These are phyloP conservation scores for Leptodontidium sp. DNA, from an alignment of 2,329 filamentous ascomycete species.

Conservation along the genomic window DNA sequence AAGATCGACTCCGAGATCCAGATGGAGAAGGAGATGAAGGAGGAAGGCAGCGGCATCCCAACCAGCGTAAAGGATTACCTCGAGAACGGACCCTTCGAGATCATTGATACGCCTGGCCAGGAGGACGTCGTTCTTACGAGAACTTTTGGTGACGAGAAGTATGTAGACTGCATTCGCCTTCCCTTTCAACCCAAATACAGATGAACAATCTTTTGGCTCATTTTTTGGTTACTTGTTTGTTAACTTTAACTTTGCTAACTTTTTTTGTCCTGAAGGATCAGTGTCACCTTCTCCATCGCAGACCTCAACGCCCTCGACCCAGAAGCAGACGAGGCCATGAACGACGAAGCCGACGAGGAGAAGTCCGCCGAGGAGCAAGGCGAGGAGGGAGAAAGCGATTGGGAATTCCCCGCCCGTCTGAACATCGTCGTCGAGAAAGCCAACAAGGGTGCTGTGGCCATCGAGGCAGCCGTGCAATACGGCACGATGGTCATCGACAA, in stretches of 20 bases:
- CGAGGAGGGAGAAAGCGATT: conserved; percentile 61
- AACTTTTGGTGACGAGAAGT: conserved; percentile 89
- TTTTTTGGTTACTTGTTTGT: not conserved
- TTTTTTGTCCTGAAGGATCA: conserved; percentile 62
- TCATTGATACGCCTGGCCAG: conserved; percentile 82
- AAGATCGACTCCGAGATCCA: conserved; percentile 87
- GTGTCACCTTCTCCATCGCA: conserved; percentile 83
- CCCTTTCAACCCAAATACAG: conserved; percentile 41
- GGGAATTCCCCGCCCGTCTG: conserved; percentile 77
- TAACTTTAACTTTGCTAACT: not conserved
- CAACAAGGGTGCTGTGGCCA: conserved; percentile 82
- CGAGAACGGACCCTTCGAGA: conserved; percentile 83
- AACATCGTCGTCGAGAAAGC: conserved; percentile 91
- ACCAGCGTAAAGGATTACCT: conserved; percentile 87
- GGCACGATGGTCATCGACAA: conserved; percentile 89
- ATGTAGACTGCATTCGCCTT: conserved; percentile 46
- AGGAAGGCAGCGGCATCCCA: conserved; percentile 74
- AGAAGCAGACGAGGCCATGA: conserved; percentile 64
- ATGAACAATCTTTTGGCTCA: not conserved
- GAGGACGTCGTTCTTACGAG: conserved; percentile 89
- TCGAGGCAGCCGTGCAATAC: conserved; percentile 87
- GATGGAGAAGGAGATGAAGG: conserved; percentile 82
- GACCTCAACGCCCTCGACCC: conserved; percentile 76
- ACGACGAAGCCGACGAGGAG: conserved; percentile 61
- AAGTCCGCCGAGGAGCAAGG: conserved; percentile 62